Base-by-base conservation (phyloP, 2,329 filamentous ascomycete species). In the Penicillium sp. region DNA sequence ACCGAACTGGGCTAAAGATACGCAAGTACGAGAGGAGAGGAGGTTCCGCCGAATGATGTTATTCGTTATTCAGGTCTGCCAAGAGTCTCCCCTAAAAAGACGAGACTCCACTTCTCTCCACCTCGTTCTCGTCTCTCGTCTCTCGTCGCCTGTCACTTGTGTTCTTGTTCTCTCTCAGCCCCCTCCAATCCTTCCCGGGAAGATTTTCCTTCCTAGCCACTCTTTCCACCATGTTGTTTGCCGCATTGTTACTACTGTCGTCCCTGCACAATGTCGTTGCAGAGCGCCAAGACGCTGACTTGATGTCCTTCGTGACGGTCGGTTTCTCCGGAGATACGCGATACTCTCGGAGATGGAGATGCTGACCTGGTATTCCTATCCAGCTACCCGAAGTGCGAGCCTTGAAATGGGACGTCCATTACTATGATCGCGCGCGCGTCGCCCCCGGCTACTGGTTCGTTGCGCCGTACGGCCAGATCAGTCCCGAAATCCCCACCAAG, bases 361-460 rank as follows among this genome's bases (percentile, higher is more conserved):
- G 4, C 20, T 23, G 20, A 23, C 20, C 20, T 54, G 40, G 59
- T 18, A 15, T 47, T 37, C 7, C 6, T 31, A 15, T 49, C 42
- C 38, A 66, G 63, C 58, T 65, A 23, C 63, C 63, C n/a, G 59
- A 65, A 28, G 53, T 63, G n/a, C 59, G 58, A 39, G 58, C 62
- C 24, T 57, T 64, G 42, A 65, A 61, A 54, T 65, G 61, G 61
- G 54, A 66, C 25, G 37, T 65, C 41, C 54, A 47, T 13, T 50
- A 63, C 29, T 35, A 59, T 39, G 60, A 65, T 39, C 60, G 57
- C 37, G 50, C 51, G 35, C 56, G 53, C 35, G 45, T 59, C 25
- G 65, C 65, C 7, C 73, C 74, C 1, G 75, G 75, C 10, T 77
- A 76, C 60, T 72, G 74, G 53, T 77, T 78, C 57, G 66, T 77